phyloP scores from a whole-genome alignment of 208 protist genomes.

The Acanthamoeba castellanii region DNA sequence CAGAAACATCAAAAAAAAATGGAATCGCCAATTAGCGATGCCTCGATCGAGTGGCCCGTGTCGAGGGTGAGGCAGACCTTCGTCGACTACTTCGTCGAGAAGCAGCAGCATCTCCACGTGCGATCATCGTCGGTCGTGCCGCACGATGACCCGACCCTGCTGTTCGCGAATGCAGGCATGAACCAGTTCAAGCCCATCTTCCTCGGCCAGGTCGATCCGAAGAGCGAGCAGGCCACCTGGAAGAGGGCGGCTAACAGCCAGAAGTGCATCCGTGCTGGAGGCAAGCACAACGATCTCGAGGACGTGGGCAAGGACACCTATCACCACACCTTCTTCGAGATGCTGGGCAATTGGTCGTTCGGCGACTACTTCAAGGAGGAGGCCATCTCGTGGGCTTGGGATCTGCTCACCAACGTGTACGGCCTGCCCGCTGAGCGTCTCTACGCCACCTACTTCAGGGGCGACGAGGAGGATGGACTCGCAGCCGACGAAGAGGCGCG shows the following conservation, averaged over 20 bases:
- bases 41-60: conserved; percentile 72
- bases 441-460: conserved; percentile 99
- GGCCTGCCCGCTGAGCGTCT: conserved; percentile 93
- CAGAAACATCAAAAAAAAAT: not conserved
- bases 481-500: conserved; percentile 94
- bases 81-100: conserved; percentile 49
- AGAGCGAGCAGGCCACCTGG: not conserved
- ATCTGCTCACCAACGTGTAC: conserved; percentile 82
- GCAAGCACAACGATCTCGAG: conserved; percentile 89
- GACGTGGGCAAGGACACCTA: conserved; percentile 85
- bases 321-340: conserved; percentile 90
- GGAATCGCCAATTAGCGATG: not conserved
- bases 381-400: conserved; percentile 85
- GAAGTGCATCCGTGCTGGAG: conserved; percentile 81
- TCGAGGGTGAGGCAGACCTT: conserved; percentile 63
- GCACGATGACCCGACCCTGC: conserved; percentile 51
- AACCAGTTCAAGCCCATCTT: conserved; percentile 78
- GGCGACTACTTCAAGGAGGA: conserved; percentile 86
- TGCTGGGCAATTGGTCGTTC: conserved; percentile 89
- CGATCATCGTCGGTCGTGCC: conserved; percentile 51
- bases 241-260: conserved; percentile 50
- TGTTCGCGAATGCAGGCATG: conserved; percentile 81
- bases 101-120: conserved; percentile 2
- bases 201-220: conserved; percentile 55
- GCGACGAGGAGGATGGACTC: conserved; percentile 93